Base-by-base conservation (phyloP, 768 basidiomycete species). In the Podaxis sp. region DNA sequence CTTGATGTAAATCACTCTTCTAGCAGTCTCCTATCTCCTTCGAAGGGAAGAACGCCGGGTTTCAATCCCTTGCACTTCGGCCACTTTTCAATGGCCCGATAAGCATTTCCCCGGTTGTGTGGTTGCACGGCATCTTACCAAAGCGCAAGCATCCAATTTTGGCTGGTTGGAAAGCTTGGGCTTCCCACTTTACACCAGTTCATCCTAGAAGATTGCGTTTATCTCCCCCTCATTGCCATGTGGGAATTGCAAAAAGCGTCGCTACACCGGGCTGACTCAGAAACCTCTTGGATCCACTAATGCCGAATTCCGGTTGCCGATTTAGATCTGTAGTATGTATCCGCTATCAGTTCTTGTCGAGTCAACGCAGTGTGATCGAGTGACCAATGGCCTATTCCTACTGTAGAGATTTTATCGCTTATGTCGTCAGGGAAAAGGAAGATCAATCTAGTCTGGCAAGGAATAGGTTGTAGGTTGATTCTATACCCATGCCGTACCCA, bases 161-260 rank as follows among this genome's bases (percentile, higher is more conserved):
- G 52, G 17, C 33, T 33, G 36, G 49, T 9, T 54, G 15, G 15
- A 54, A 54, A 33, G 11, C 52, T 54, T 6, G n/a, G 17, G 43
- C 19, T 46, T 55, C 54, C 19, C 37, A 37, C 19, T 25, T 58
- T 58, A 2, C 43, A 46, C 46, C 13, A 19, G 17, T n/a, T 43
- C 25, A n/a, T 46, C 56, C 56, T 25, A 19, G 57, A 46, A 46
- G 43, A 46, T 46, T 19, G 17, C 17, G 19, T 49, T 24, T 37
- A 49, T 58, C 41, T 29, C 46, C 57, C 49, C 36, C 33, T 29
- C 57, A 58, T 8, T 49, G n/a, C 57, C 57, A 58, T 37, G 57
- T 58, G 57, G 27, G 27, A 27, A 37, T 49, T 27, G 24, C 27
- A 58, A 6, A 17, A 46, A 19, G 19, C 43, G 1, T 19, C 43